phyloP scores from a whole-genome alignment of 2,329 filamentous ascomycete species.

The Fusarium subglutinans region DNA sequence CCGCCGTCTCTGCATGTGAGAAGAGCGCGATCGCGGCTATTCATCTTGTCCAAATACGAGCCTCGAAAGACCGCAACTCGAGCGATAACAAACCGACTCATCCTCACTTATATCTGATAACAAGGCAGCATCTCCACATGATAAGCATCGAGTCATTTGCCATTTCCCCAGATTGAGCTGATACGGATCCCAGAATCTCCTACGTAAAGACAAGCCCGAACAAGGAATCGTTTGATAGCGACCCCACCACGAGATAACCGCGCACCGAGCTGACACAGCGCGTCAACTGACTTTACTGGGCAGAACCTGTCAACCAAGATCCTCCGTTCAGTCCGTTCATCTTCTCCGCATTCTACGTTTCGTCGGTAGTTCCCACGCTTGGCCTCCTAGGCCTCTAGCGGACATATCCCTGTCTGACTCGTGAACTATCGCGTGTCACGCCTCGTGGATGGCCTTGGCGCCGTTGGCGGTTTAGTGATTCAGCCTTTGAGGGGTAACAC shows the following conservation, averaged over 20 bases:
- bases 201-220: slow-evolving; percentile 16
- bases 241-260: slow-evolving; percentile 33
- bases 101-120: slow-evolving; percentile 8
- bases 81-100: not conserved
- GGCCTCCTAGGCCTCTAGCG: not conserved
- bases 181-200: slow-evolving; percentile 9
- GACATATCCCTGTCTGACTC: not conserved
- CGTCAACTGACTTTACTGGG: slow-evolving; percentile 24
- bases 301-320: not conserved
- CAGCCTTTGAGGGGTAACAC: not conserved
- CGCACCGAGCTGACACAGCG: slow-evolving; percentile 27
- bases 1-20: not conserved
- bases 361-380: not conserved
- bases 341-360: slow-evolving; percentile 7
- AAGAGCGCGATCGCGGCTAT: slow-evolving; percentile 18
- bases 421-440: not conserved
- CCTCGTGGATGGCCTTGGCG: not conserved
- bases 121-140: not conserved
- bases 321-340: not conserved
- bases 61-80: not conserved
- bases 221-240: slow-evolving; percentile 25
- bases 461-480: not conserved
- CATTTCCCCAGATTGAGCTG: slow-evolving; percentile 13
- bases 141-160: slow-evolving; percentile 23
- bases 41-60: not conserved